Base-by-base conservation (phyloP, 75 land plant genomes). In the Adiantum capillusveneris region DNA sequence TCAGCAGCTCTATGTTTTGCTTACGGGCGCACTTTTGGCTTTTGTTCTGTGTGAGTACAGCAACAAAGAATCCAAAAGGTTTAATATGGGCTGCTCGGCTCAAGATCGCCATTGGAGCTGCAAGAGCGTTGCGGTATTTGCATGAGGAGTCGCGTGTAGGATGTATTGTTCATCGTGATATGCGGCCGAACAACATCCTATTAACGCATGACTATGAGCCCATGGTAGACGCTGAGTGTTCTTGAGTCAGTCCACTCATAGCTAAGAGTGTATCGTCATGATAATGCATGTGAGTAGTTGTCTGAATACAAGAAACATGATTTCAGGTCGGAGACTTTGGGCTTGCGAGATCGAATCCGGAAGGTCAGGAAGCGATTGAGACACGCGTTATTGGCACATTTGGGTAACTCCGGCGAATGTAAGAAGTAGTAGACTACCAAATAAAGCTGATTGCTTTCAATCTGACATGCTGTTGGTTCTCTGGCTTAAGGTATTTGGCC, bases 301-400 rank as follows among this genome's bases (percentile, higher is more conserved):
- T 39, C 13, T 39, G 13, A 9, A 13, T 39, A 9, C 13, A 9
- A 9, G 12, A 39, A 39, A 39, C 42, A 39, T 9, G 6, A 31
- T 53, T 22, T 49, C 65, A 86, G 90, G 83, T 86, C 58, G 76
- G 81, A 46, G 90, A 82, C 64, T 86, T 86, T 68, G 90, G 90
- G 21, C 71, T 82, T 18, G 86, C 86, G 25, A 77, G 81, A 29
- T 72, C 75, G 81, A 78, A 80, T 44, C 66, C 83, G 41, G 79
- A 82, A 55, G 75, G 83, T 43, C 62, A 66, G 27, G 59, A 60
- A n/a, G 66, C 66, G 17, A 65, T 58, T 39, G 73, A 82, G 45
- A 75, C 74, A 1, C 52, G 65, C 26, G 69, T 79, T 1, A 67
- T 75, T 53, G 83, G 81, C 28, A 79, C 90, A 42, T 66, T 76